Evolutionary conservation across 768 basidiomycete species (phyloP).

Genomic region (Tricholoma hemisulphureum): DNA sequence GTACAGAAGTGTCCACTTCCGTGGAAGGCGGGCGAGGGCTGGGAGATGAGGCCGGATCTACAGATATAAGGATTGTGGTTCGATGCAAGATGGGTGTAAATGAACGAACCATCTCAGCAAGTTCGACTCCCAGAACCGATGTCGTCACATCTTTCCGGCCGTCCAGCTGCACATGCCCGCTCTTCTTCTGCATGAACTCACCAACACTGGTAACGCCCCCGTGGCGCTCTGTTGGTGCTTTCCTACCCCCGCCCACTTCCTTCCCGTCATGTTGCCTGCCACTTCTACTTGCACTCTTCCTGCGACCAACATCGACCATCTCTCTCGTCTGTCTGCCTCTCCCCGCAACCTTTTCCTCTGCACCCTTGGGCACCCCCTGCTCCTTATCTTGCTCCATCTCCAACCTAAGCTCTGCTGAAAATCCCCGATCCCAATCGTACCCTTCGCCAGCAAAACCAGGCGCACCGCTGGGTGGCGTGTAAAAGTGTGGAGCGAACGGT

Average conservation of each 20-base stretch:
- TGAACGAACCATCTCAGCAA: conserved; percentile 61
- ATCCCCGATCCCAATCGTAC: conserved; percentile 68
- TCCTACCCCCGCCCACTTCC: background rate
- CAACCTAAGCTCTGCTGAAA: conserved; percentile 44
- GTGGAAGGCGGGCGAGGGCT: conserved; percentile 67
- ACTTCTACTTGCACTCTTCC: conserved; percentile 9
- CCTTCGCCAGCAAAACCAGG: conserved; percentile 73
- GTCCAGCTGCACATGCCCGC: conserved; percentile 45
- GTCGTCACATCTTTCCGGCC: conserved; percentile 58
- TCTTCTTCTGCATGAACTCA: conserved; percentile 50
- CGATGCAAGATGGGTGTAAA: background rate
- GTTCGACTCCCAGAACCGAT: conserved; percentile 45
- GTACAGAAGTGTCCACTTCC: conserved; percentile 77
- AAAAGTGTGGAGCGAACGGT: conserved; percentile 42
- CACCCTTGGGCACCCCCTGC: conserved; percentile 5
- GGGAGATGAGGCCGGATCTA: conserved; percentile 75
- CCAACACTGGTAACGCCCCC: conserved; percentile 32
- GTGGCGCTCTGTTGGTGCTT: background rate
- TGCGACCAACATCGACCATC: conserved; percentile 9
- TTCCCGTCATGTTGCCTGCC: background rate
- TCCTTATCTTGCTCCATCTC: conserved; percentile 31
- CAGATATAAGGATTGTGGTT: background rate
- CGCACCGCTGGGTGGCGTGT: conserved; percentile 56
- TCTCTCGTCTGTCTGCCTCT: conserved; percentile 20
- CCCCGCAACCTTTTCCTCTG: background rate